Conservation (phyloP, 2,329 filamentous ascomycete species). For the Cryphonectria nitschkei region DNA sequence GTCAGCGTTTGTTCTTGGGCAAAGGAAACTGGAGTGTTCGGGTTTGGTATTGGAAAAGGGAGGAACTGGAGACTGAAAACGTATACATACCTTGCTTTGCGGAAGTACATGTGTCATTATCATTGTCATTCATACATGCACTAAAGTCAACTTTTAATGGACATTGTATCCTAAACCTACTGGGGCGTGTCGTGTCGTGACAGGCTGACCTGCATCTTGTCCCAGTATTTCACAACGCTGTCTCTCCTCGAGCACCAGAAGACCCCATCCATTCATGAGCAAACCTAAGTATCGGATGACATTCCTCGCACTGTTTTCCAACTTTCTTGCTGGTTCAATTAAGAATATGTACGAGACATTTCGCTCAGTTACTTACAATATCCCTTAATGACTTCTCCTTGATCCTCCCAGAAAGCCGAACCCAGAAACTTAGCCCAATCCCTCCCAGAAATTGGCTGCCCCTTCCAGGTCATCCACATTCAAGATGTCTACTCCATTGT, state of each 20-base stretch:
- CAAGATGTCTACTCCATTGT: slow-evolving; percentile 62
- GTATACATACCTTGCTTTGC: too few relatives aligned
- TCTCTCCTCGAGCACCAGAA: neutral
- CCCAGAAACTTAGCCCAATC: neutral
- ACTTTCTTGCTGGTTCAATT: neutral
- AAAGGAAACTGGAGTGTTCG: too few relatives aligned
- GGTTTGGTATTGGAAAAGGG: too few relatives aligned
- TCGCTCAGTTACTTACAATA: neutral
- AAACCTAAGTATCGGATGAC: neutral
- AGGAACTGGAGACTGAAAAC: too few relatives aligned
- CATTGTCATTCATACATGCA: neutral
- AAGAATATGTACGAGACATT: neutral
- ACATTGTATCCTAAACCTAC: neutral
- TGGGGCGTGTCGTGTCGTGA: neutral
- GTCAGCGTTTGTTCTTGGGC: neutral
- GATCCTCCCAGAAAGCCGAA: neutral
- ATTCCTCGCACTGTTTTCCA: neutral
- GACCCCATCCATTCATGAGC: too few relatives aligned
- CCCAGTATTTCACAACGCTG: neutral
- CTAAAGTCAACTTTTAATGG: neutral
- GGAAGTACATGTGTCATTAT: neutral
- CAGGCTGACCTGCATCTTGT: neutral
- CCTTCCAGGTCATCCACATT: slow-evolving; percentile 67
- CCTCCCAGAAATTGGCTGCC: slow-evolving; percentile 42
- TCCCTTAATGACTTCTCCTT: neutral